These are phyloP conservation scores for Macrophomina tecta DNA, from an alignment of 2,329 filamentous ascomycete genomes.

Conservation along the genomic window DNA sequence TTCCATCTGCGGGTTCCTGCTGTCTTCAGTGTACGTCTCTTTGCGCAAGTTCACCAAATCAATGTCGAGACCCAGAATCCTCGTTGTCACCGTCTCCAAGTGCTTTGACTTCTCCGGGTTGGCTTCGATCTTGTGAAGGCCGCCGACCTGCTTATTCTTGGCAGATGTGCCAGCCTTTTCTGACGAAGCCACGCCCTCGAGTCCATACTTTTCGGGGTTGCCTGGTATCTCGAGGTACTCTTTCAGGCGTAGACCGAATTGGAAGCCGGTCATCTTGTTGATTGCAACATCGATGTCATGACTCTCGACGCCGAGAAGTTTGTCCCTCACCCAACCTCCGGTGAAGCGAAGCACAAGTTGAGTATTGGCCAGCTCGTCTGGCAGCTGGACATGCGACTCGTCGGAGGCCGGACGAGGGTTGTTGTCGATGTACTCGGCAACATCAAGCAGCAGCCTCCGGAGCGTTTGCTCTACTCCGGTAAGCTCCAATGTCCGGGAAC, in stretches of 20 bases:
- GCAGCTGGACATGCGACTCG: slow-evolving; percentile 42
- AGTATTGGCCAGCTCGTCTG: slow-evolving; percentile 53
- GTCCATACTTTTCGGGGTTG: slow-evolving; percentile 66
- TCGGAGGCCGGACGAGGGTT: slow-evolving; percentile 36
- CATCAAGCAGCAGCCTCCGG: slow-evolving; percentile 78
- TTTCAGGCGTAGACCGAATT: slow-evolving; percentile 73
- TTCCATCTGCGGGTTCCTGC: slow-evolving; percentile 88
- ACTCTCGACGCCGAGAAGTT: slow-evolving; percentile 73
- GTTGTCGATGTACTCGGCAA: slow-evolving; percentile 71
- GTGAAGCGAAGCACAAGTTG: slow-evolving; percentile 73
- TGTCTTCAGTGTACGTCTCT: slow-evolving; percentile 88
- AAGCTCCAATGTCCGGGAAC: slow-evolving; percentile 58
- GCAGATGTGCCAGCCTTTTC: slow-evolving; percentile 47
- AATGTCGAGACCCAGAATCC: slow-evolving; percentile 83
- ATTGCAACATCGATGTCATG: slow-evolving; percentile 87
- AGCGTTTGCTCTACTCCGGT: slow-evolving; percentile 75
- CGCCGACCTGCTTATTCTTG: slow-evolving; percentile 68
- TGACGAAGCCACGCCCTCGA: slow-evolving; percentile 46
- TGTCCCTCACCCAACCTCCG: slow-evolving; percentile 87
- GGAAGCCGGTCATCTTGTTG: slow-evolving; percentile 81
- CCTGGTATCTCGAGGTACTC: slow-evolving; percentile 69
- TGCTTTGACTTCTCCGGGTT: slow-evolving; percentile 98
- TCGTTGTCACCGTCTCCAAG: slow-evolving; percentile 87
- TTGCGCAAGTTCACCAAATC: slow-evolving; percentile 94
- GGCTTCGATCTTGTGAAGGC: slow-evolving; percentile 83